These are phyloP conservation scores for Dothistroma septosporum DNA, from an alignment of 2,329 filamentous ascomycete species.

Conservation along the genomic window DNA sequence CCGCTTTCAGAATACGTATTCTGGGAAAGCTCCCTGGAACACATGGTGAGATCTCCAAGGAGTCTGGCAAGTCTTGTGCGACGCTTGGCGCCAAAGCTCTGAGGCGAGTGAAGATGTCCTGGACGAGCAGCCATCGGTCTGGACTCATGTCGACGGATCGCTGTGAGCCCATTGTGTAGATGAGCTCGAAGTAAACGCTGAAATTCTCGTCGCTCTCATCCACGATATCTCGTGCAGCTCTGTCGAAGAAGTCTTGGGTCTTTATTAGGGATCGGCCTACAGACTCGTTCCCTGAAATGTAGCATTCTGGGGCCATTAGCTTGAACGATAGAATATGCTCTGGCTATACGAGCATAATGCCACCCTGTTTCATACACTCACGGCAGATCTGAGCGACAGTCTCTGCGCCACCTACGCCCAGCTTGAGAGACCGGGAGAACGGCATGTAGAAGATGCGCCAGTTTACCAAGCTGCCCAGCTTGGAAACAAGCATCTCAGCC, in stretches of 20 bases:
- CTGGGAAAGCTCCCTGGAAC: conserved; percentile 48
- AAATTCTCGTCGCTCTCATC: conserved; percentile 57
- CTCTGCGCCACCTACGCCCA: conserved; percentile 29
- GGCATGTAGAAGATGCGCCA: conserved; percentile 55
- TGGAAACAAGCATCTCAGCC: conserved; percentile 52
- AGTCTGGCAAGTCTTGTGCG: conserved; percentile 12
- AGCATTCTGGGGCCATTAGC: conserved; percentile 56
- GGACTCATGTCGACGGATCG: conserved; percentile 40
- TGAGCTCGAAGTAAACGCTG: conserved; percentile 40
- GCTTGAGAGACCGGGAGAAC: conserved; percentile 52
- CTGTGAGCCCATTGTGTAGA: conserved; percentile 44
- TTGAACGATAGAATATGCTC: conserved; percentile 64
- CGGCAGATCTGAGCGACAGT: conserved; percentile 40
- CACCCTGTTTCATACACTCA: conserved; percentile 42
- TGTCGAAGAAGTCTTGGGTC: conserved; percentile 50
- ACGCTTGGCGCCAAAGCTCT: conserved; percentile 2
- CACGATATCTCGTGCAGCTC: conserved; percentile 55
- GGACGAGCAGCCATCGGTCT: conserved; percentile 38
- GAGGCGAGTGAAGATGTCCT: conserved; percentile 37
- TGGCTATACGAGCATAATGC: conserved; percentile 58
- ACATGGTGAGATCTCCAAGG: conserved; percentile 13
- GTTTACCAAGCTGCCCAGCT: conserved; percentile 53
- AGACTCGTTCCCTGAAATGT: conserved; percentile 46
- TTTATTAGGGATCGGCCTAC: conserved; percentile 49
- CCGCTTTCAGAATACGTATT: conserved; percentile 51